phyloP scores from a whole-genome alignment of 257 asterid genomes.

The Echites panduratus region DNA sequence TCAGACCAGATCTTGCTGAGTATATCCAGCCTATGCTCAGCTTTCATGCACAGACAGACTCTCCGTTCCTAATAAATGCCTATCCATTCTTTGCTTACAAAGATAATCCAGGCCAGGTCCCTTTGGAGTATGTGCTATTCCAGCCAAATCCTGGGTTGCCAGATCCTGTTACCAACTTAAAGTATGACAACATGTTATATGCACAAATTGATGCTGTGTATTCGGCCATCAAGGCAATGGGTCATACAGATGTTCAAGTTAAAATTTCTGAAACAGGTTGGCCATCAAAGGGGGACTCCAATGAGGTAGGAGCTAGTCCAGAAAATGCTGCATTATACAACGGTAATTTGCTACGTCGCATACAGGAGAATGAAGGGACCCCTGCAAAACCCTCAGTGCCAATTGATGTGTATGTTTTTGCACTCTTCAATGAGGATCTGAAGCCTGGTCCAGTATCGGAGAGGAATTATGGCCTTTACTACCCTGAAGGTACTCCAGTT shows the following conservation, averaged over 20 bases:
- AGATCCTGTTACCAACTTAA: constrained; percentile 56
- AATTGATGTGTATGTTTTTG: constrained; percentile 68
- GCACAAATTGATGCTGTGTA: constrained; percentile 89
- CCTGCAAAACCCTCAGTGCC: constrained; percentile 70
- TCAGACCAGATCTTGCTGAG: constrained; percentile 43
- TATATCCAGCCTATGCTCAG: constrained; percentile 39
- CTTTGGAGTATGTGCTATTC: constrained; percentile 67
- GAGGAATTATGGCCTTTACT: constrained; percentile 83
- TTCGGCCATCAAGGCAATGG: constrained; percentile 55
- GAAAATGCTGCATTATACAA: constrained; percentile 69
- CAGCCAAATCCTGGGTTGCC: constrained; percentile 56
- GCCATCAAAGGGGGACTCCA: constrained; percentile 78
- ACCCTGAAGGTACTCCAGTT: constrained; percentile 81
- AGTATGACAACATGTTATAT: constrained; percentile 82
- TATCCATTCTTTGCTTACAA: constrained; percentile 95
- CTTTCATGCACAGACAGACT: constrained; percentile 48
- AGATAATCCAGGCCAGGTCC: constrained; percentile 41
- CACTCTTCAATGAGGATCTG: constrained; percentile 79
- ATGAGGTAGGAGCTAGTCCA: constrained; percentile 71
- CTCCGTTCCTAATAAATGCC: constrained; percentile 76
- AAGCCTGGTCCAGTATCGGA: constrained; percentile 89
- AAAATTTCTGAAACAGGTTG: constrained; percentile 90
- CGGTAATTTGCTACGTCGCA: constrained; percentile 51
- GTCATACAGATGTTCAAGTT: constrained; percentile 44
- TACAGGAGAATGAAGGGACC: constrained; percentile 55